Conservation (phyloP, 306 rosid genomes). For the Trichosanthes cucumerina region DNA sequence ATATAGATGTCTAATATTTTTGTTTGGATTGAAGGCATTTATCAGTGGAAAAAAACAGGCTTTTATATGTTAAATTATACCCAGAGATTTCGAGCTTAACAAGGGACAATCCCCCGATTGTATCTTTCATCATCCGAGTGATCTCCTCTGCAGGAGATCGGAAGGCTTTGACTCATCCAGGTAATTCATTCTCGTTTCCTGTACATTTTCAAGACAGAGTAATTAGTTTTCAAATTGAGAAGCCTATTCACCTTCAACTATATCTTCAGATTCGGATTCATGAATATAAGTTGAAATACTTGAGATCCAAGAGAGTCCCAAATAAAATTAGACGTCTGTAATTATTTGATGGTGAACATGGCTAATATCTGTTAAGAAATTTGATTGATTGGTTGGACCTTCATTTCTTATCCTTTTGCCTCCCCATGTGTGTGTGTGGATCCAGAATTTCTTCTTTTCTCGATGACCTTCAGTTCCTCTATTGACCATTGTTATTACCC, state of each 20-base stretch:
- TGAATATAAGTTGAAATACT: not conserved
- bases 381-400: not conserved
- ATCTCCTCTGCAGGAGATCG: slow-evolving; percentile 77
- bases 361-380: not conserved
- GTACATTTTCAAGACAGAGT: slow-evolving; percentile 1
- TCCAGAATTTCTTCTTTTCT: not conserved
- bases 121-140: slow-evolving; percentile 66
- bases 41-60: slow-evolving; percentile 80
- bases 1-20: not conserved
- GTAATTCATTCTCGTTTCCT: slow-evolving; percentile 25
- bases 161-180: slow-evolving; percentile 70
- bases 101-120: slow-evolving; percentile 86
- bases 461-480: not conserved
- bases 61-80: slow-evolving; percentile 60
- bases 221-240: not conserved
- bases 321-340: not conserved
- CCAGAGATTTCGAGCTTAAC: slow-evolving; percentile 82
- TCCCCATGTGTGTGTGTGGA: not conserved
- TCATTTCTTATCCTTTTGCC: not conserved
- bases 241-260: not conserved
- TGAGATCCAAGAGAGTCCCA: not conserved
- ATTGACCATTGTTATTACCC: not conserved
- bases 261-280: not conserved
- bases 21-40: slow-evolving; percentile 51
- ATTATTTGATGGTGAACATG: not conserved